Evolutionary conservation across 2,329 filamentous ascomycete species (phyloP).

Genomic region (Monilinia aucupariae): DNA sequence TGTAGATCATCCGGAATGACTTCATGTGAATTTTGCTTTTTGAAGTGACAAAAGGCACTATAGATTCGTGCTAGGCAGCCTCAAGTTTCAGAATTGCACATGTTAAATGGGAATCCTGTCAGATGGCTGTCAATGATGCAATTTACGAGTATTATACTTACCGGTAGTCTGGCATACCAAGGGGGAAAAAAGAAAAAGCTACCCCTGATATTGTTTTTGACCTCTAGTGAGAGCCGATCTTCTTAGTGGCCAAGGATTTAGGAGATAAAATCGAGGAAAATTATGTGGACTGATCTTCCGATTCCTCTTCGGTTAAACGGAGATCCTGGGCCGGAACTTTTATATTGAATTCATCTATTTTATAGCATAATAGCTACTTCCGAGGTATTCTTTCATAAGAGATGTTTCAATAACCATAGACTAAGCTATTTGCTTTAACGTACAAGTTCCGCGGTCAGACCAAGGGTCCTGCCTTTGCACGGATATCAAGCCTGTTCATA

Average conservation of each 20-base stretch:
- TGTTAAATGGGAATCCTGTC: not conserved
- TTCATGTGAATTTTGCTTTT: not conserved
- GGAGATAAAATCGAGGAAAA: not conserved
- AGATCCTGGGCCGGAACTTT: not conserved
- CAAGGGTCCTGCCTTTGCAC: conserved; percentile 2
- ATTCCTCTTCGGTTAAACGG: no score
- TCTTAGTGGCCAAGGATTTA: not conserved
- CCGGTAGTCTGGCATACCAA: not conserved
- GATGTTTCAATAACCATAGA: not conserved
- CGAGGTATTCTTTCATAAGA: not conserved
- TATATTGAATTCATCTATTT: not conserved
- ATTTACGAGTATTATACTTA: not conserved
- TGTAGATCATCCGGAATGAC: not conserved
- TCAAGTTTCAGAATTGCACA: not conserved
- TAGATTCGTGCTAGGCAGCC: no score
- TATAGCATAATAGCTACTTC: not conserved
- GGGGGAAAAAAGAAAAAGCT: not conserved
- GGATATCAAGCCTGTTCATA: conserved; percentile 6
- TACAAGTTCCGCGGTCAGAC: conserved; percentile 1
- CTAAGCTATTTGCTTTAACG: not conserved
- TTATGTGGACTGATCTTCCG: not conserved
- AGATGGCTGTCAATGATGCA: not conserved
- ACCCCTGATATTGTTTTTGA: not conserved
- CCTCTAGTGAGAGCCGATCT: not conserved
- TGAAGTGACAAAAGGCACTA: not conserved